These are phyloP conservation scores for Chytriomyces sp. DNA, from an alignment of 192 early-diverging fungal genomes.

Conservation along the genomic window DNA sequence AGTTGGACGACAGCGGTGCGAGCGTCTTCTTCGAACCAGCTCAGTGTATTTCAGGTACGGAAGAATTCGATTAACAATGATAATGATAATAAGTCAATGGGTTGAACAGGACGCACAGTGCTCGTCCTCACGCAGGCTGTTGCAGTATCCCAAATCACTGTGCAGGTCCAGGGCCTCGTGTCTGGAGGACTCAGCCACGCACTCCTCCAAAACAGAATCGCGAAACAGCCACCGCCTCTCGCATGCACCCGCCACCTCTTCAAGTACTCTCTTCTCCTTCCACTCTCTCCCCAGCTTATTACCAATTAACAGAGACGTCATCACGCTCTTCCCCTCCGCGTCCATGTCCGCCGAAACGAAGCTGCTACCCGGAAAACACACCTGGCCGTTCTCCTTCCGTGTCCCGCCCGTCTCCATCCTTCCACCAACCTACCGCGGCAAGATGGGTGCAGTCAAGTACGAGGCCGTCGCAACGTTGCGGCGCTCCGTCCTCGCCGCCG, in stretches of 20 bases:
- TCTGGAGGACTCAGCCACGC: slow-evolving; percentile 16
- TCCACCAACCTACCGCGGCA: slow-evolving; percentile 33
- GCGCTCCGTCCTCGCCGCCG: neutral
- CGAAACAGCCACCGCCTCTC: neutral
- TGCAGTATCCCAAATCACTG: slow-evolving; percentile 6
- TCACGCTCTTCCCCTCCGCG: neutral
- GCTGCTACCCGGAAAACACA: slow-evolving; percentile 20
- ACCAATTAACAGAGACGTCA: neutral
- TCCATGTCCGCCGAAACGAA: neutral
- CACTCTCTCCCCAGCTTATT: slow-evolving; percentile 6
- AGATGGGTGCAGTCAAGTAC: slow-evolving; percentile 23
- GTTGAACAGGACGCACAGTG: slow-evolving; percentile 15
- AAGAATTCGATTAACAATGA: neutral
- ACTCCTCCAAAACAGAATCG: neutral
- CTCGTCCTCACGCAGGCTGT: neutral
- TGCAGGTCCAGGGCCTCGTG: slow-evolving; percentile 28
- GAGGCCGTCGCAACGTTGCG: slow-evolving; percentile 21
- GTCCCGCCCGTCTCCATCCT: slow-evolving; percentile 27
- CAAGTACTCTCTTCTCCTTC: slow-evolving; percentile 28
- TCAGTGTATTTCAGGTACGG: slow-evolving; percentile 21
- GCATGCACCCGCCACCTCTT: slow-evolving; percentile 24
- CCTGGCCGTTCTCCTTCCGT: slow-evolving; percentile 37
- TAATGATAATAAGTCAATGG: neutral
- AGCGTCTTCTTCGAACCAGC: slow-evolving; percentile 29
- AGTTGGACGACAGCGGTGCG: slow-evolving; percentile 20